phyloP scores from a whole-genome alignment of 2,329 filamentous ascomycete species.

The Penicillium sp. region DNA sequence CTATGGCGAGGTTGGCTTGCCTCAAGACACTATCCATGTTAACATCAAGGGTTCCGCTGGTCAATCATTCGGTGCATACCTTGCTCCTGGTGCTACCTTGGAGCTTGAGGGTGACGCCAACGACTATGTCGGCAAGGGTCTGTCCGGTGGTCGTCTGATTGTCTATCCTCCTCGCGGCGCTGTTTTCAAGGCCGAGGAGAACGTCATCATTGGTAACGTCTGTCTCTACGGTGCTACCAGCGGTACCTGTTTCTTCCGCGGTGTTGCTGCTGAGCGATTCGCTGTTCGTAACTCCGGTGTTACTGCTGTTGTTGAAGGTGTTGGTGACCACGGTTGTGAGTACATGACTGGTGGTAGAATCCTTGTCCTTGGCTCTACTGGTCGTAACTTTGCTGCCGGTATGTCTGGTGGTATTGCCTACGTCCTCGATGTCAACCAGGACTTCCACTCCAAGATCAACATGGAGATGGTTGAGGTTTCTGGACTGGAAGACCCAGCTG shows the following conservation, averaged over 20 bases:
- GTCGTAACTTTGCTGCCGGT: slow-evolving; percentile 94
- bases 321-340: slow-evolving; percentile 94
- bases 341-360: slow-evolving; percentile 98
- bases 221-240: slow-evolving; percentile 91
- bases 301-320: slow-evolving; percentile 91
- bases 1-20: slow-evolving; percentile 83
- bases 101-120: slow-evolving; percentile 95
- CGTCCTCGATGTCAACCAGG: slow-evolving; percentile 80
- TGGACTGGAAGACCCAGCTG: slow-evolving; percentile 74
- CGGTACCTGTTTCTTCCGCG: slow-evolving; percentile 93
- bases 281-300: slow-evolving; percentile 95
- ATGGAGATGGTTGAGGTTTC: slow-evolving; percentile 95
- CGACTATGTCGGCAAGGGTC: slow-evolving; percentile 93
- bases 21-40: slow-evolving; percentile 89
- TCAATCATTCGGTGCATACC: slow-evolving; percentile 92
- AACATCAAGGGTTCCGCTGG: slow-evolving; percentile 96
- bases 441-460: slow-evolving; percentile 92
- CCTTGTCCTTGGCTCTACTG: slow-evolving; percentile 79
- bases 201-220: slow-evolving; percentile 87
- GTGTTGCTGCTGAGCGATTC: slow-evolving; percentile 93
- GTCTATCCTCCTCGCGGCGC: slow-evolving; percentile 87
- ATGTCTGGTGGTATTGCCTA: slow-evolving; percentile 99
- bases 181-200: slow-evolving; percentile 94
- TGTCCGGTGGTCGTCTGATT: slow-evolving; percentile 89
- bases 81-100: slow-evolving; percentile 87